Evolutionary conservation across 257 asterid species (phyloP).

Genomic region (Craterostigma plantagineum): DNA sequence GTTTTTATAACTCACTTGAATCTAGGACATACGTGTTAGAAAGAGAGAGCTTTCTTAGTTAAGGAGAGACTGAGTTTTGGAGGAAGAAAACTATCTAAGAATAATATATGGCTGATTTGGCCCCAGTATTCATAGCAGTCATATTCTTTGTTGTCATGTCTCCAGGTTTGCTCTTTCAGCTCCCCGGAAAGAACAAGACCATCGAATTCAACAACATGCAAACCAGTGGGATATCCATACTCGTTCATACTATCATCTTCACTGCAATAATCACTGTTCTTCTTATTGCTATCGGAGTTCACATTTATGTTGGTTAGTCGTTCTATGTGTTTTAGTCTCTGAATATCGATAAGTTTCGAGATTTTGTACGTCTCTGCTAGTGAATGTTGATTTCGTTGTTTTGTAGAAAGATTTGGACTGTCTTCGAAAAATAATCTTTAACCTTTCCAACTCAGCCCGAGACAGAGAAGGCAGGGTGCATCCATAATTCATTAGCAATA

Average conservation of each 20-base stretch:
- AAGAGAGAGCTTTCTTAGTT: too few relatives aligned
- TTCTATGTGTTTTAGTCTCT: neutral
- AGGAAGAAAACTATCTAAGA: too few relatives aligned
- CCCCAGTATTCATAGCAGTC: conserved; percentile 27
- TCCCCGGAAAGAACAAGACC: conserved; percentile 20
- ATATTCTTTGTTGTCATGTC: conserved; percentile 23
- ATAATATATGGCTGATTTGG: conserved; percentile 25
- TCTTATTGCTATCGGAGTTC: conserved; percentile 28
- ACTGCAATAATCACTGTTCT: conserved; percentile 25
- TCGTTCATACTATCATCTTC: conserved; percentile 28
- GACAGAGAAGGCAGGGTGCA: too few relatives aligned
- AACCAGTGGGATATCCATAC: conserved; percentile 30
- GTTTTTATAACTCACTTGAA: too few relatives aligned
- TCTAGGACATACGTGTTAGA: too few relatives aligned
- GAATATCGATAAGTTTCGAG: neutral
- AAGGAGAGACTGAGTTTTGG: too few relatives aligned
- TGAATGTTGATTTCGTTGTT: too few relatives aligned
- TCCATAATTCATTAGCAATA: too few relatives aligned
- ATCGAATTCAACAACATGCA: conserved; percentile 27
- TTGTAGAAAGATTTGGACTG: too few relatives aligned
- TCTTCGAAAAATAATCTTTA: too few relatives aligned
- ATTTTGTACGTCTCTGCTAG: too few relatives aligned
- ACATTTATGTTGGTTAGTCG: conserved; percentile 25
- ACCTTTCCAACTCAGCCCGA: too few relatives aligned
- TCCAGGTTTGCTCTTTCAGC: conserved; percentile 35